phyloP scores from a whole-genome alignment of 2,329 filamentous ascomycete species.

The Monosporascus ibericus region DNA sequence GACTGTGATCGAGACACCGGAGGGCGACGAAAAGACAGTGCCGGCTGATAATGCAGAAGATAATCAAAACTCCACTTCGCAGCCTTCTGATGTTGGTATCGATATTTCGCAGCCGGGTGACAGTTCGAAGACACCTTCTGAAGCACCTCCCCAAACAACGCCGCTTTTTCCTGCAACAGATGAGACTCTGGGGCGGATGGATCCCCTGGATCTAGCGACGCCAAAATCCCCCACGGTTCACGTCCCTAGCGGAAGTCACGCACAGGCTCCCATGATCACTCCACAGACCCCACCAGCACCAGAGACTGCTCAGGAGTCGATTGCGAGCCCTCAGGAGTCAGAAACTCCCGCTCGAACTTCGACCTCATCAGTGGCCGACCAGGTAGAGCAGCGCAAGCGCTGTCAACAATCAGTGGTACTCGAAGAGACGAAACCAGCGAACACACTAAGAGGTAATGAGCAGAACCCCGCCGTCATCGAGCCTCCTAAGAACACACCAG shows the following conservation, averaged over 20 bases:
- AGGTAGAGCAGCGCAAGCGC: conserved; percentile 38
- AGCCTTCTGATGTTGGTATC: conserved; percentile 10
- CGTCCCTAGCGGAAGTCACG: conserved; percentile 3
- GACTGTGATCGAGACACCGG: conserved; percentile 50
- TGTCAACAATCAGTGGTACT: conserved; percentile 35
- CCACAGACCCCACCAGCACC: conserved; percentile 17
- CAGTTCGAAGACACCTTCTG: conserved; percentile 6
- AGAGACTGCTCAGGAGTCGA: conserved; percentile 9
- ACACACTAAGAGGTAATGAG: conserved; percentile 14
- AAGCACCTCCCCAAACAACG: conserved; percentile 20
- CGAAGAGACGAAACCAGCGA: conserved; percentile 21
- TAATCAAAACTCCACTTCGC: conserved; percentile 14
- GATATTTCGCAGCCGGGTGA: conserved; percentile 11
- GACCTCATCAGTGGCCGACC: conserved; percentile 22
- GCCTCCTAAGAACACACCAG: conserved; percentile 17
- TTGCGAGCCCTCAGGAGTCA: conserved; percentile 14
- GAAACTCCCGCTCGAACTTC: neutral
- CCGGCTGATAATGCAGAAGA: conserved; percentile 26
- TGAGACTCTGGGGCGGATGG: conserved; percentile 38
- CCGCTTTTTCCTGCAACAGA: conserved; percentile 27
- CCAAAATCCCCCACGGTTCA: conserved; percentile 25
- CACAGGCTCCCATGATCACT: conserved; percentile 7
- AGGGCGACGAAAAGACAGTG: conserved; percentile 41
- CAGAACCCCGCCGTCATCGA: conserved; percentile 8
- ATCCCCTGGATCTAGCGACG: conserved; percentile 44